Percentiles rank a stretch among this genome's conserved stretches.
phyloP scores from a whole-genome alignment of 768 basidiomycete genomes.

The Lactarius psammicola region DNA sequence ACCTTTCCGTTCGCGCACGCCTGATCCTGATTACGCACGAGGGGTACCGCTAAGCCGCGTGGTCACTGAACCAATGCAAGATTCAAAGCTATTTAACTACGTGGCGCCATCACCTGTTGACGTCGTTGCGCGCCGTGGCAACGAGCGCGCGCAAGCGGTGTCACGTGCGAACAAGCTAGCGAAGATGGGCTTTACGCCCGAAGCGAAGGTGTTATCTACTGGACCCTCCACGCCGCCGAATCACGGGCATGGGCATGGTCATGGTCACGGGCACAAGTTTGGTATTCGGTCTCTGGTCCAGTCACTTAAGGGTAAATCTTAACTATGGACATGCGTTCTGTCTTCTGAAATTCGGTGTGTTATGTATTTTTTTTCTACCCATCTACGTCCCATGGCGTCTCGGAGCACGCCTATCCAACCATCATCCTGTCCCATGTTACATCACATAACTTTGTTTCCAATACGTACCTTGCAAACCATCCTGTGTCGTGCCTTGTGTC shows the following conservation, averaged over 20 bases:
- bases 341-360: slow-evolving; percentile 4
- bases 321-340: background rate
- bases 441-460: slow-evolving; percentile 10
- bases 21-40: slow-evolving; percentile 45
- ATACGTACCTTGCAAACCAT: slow-evolving; percentile 3
- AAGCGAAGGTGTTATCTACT: slow-evolving; percentile 38
- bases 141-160: slow-evolving; percentile 44
- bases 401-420: background rate
- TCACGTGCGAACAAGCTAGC: slow-evolving; percentile 66
- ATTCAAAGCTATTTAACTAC: slow-evolving; percentile 25
- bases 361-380: slow-evolving; percentile 9
- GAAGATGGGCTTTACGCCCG: slow-evolving; percentile 65
- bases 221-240: slow-evolving; percentile 32
- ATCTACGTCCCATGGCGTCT: background rate
- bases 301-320: slow-evolving; percentile 38
- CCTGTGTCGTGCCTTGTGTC: slow-evolving; percentile 1
- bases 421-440: slow-evolving; percentile 17
- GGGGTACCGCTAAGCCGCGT: slow-evolving; percentile 51
- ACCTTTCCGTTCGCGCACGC: slow-evolving; percentile 39
- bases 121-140: slow-evolving; percentile 32
- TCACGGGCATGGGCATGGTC: slow-evolving; percentile 29
- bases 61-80: slow-evolving; percentile 44
- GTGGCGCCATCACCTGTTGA: slow-evolving; percentile 22
- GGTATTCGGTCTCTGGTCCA: slow-evolving; percentile 53
- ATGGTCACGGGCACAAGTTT: slow-evolving; percentile 36